A percentile compares a stretch with the other conserved stretches of the same genome.
These are phyloP conservation scores for Curvularia sp. DNA, from an alignment of 2,329 filamentous ascomycete species.

Conservation along the genomic window DNA sequence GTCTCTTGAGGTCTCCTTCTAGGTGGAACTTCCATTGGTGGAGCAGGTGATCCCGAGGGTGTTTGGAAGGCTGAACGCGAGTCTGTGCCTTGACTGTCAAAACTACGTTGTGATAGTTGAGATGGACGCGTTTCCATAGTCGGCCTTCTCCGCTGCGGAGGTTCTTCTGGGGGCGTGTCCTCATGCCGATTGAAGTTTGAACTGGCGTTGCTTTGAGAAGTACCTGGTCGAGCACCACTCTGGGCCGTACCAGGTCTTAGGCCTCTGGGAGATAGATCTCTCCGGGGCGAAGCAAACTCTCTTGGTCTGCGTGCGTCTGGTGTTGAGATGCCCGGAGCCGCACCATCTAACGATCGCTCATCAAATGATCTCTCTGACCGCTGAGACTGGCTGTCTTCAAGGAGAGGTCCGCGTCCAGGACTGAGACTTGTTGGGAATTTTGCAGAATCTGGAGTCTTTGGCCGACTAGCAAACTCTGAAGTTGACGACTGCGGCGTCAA, in stretches of 20 bases:
- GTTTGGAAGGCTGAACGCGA: slow-evolving; percentile 34
- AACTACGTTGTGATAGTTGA: slow-evolving; percentile 36
- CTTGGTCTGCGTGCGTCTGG: slow-evolving; percentile 43
- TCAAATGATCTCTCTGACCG: slow-evolving; percentile 41
- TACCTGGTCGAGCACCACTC: slow-evolving; percentile 43
- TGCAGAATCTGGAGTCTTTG: slow-evolving; percentile 44
- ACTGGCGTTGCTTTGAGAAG: slow-evolving; percentile 48
- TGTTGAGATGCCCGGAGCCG: slow-evolving; percentile 28
- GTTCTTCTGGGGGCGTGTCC: slow-evolving; percentile 39
- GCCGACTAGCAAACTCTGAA: slow-evolving; percentile 46
- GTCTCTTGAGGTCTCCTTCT: slow-evolving; percentile 38
- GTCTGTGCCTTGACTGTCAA: slow-evolving; percentile 34
- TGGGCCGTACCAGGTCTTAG: slow-evolving; percentile 47
- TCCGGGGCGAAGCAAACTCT: slow-evolving; percentile 33
- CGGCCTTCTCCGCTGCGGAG: slow-evolving; percentile 69
- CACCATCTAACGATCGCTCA: slow-evolving; percentile 34
- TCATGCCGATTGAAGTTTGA: slow-evolving; percentile 42
- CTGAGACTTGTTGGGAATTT: slow-evolving; percentile 36
- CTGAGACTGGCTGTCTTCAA: slow-evolving; percentile 44
- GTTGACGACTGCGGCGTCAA: slow-evolving; percentile 52
- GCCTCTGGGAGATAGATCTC: slow-evolving; percentile 45
- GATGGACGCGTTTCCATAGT: slow-evolving; percentile 65
- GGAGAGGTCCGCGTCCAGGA: slow-evolving; percentile 36
- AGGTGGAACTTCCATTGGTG: slow-evolving; percentile 35
- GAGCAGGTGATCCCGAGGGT: slow-evolving; percentile 34